phyloP scores from a whole-genome alignment of 371 early-diverging fungal genomes.

The Mortierella polycephala region DNA sequence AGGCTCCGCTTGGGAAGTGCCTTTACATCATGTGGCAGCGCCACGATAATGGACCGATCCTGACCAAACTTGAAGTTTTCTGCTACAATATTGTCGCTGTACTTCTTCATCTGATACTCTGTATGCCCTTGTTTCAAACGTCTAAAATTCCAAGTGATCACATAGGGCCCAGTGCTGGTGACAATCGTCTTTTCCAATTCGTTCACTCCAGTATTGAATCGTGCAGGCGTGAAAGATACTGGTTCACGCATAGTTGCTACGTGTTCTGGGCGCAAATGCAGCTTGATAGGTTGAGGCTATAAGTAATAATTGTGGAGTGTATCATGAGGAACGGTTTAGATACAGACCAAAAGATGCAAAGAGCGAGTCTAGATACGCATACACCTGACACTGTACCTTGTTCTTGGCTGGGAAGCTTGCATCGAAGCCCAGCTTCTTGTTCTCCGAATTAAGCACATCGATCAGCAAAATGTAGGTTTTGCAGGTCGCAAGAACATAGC shows the following conservation, averaged over 20 bases:
- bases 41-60: conserved; percentile 78
- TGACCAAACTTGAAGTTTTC: conserved; percentile 89
- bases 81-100: conserved; percentile 83
- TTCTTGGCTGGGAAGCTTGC: conserved; percentile 70
- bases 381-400: conserved; percentile 46
- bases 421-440: conserved; percentile 68
- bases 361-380: neutral
- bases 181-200: conserved; percentile 84
- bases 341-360: neutral
- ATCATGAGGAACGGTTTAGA: no score
- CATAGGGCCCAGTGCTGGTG: conserved; percentile 88
- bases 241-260: conserved; percentile 79
- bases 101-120: conserved; percentile 90
- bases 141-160: conserved; percentile 95
- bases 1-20: conserved; percentile 30
- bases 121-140: conserved; percentile 80
- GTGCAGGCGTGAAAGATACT: conserved; percentile 90
- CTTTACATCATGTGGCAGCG: conserved; percentile 60
- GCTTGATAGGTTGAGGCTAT: conserved; percentile 79
- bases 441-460: conserved; percentile 65
- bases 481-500: conserved; percentile 91
- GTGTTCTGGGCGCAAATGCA: conserved; percentile 93
- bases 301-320: neutral
- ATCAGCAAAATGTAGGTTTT: conserved; percentile 87
- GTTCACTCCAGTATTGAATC: conserved; percentile 85